A percentile compares a stretch with the other conserved stretches of the same genome.
phyloP scores from a whole-genome alignment of 2,329 filamentous ascomycete species.

The Emmonsia crescens region DNA sequence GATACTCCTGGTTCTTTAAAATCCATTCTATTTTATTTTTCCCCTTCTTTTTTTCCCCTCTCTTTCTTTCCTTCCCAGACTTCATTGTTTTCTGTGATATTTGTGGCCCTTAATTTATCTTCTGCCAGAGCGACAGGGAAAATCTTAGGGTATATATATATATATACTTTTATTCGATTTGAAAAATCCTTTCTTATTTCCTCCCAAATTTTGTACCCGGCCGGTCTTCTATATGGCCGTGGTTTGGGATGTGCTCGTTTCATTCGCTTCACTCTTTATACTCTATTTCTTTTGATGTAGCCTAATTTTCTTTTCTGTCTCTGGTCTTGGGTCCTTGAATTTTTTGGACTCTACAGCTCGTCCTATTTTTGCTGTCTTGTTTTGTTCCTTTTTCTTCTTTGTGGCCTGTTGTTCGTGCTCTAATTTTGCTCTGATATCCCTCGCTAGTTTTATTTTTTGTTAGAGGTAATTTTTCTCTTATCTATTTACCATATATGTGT shows the following conservation, averaged over 20 bases:
- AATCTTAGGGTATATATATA: slow-evolving; percentile 1
- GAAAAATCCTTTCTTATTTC: background rate
- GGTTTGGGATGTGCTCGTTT: background rate
- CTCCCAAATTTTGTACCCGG: background rate
- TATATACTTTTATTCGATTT: background rate
- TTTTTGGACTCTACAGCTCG: background rate
- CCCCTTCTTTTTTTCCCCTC: background rate
- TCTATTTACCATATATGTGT: background rate
- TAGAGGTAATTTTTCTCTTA: background rate
- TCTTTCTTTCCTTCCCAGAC: background rate
- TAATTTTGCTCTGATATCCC: background rate
- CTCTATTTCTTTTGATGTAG: background rate
- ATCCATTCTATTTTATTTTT: background rate
- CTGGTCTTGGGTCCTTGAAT: background rate
- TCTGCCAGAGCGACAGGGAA: background rate
- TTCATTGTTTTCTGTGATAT: background rate
- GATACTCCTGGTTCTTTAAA: background rate
- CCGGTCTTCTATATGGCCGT: background rate
- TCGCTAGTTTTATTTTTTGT: background rate
- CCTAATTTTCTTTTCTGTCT: background rate
- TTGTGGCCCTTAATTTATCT: slow-evolving; percentile 1
- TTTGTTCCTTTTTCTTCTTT: background rate
- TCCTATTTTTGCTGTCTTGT: background rate
- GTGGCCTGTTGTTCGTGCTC: background rate
- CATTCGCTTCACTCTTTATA: background rate